These are phyloP conservation scores for Xerocomus amazonicus DNA, from an alignment of 1,284 basidiomycete genomes.

Conservation along the genomic window DNA sequence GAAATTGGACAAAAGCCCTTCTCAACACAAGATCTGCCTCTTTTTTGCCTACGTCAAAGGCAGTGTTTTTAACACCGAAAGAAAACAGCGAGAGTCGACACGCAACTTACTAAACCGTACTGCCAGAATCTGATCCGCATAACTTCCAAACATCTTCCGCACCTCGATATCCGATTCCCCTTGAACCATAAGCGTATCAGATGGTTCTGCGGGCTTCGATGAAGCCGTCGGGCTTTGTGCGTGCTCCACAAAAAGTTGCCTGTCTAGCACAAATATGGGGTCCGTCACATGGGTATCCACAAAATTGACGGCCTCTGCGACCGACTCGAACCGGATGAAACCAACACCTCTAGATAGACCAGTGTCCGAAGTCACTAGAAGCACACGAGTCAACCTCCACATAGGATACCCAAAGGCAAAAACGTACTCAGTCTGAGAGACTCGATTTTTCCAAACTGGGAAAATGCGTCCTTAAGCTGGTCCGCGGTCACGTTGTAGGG, in stretches of 20 bases:
- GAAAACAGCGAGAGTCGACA: not conserved
- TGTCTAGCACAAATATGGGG: conserved; percentile 43
- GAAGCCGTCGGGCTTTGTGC: conserved; percentile 5
- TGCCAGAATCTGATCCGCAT: conserved; percentile 21
- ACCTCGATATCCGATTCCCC: conserved; percentile 24
- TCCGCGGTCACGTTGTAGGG: conserved; percentile 40
- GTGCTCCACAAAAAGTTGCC: conserved; percentile 41
- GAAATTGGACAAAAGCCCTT: conserved; percentile 28
- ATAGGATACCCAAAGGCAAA: not conserved
- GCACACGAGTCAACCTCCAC: conserved; percentile 4
- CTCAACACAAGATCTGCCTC: not conserved
- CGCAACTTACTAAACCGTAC: conserved; percentile 26
- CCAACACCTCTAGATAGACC: conserved; percentile 42
- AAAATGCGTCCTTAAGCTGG: conserved; percentile 37
- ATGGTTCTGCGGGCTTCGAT: conserved; percentile 24
- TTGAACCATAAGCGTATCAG: conserved; percentile 37
- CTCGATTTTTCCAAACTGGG: conserved; percentile 36
- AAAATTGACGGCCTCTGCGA: conserved; percentile 37
- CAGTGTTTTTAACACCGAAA: conserved; percentile 1
- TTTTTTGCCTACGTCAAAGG: conserved; percentile 6
- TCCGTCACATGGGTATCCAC: conserved; percentile 36
- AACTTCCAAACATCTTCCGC: conserved; percentile 17
- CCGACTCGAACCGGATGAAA: conserved; percentile 41
- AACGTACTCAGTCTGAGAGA: conserved; percentile 35
- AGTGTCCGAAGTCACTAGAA: conserved; percentile 29